A percentile compares a stretch with the other conserved stretches of the same genome.
phyloP scores from a whole-genome alignment of 148 eudicot genomes.

The Rheum nobile region DNA sequence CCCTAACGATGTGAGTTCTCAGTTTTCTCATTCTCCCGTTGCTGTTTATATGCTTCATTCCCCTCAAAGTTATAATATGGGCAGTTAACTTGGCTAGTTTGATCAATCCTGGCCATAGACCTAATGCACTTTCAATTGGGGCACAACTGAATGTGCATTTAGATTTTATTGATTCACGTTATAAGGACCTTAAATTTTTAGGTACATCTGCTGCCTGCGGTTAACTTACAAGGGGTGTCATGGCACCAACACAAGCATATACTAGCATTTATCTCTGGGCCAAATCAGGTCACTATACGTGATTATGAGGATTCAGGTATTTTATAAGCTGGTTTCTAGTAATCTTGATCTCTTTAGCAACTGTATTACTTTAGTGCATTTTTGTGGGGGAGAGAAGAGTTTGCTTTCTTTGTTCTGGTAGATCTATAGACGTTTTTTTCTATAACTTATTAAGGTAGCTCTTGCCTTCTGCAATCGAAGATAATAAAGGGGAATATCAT shows the following conservation, averaged over 20 bases:
- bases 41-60: neutral
- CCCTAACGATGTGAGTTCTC: conserved; percentile 51
- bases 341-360: neutral
- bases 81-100: neutral
- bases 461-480: neutral
- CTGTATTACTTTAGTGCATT: neutral
- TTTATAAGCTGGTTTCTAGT: neutral
- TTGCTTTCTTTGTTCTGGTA: neutral
- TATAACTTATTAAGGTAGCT: neutral
- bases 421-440: neutral
- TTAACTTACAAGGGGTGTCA: conserved; percentile 76
- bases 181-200: conserved; percentile 18
- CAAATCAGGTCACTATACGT: conserved; percentile 71
- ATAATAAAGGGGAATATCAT: neutral
- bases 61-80: neutral
- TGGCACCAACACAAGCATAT: conserved; percentile 91
- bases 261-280: conserved; percentile 79
- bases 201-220: conserved; percentile 66
- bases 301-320: conserved; percentile 86
- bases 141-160: neutral
- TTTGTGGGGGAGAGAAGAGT: neutral
- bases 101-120: neutral
- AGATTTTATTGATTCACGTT: neutral
- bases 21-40: neutral
- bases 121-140: neutral